A percentile compares a stretch with the other conserved stretches of the same genome.
Evolutionary conservation across 306 rosid genomes (phyloP).

Genomic region (Oemleria cerasiformis): DNA sequence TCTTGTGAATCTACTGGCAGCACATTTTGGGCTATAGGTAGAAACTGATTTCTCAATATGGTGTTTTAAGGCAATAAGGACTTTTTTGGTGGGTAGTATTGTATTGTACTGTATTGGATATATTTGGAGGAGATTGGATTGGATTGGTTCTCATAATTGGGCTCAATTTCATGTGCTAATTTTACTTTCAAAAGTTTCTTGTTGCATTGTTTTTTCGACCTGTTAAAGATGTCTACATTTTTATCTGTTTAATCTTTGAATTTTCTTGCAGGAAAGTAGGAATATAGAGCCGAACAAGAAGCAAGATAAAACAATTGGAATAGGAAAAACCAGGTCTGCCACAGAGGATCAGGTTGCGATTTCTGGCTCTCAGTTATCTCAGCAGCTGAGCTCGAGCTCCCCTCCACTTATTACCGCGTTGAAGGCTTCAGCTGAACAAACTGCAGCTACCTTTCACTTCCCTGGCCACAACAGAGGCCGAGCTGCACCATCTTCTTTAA

Average conservation of each 20-base stretch:
- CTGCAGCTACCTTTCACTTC: conserved; percentile 71
- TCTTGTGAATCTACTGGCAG: neutral
- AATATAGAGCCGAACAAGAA: conserved; percentile 1
- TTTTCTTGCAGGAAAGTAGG: conserved; percentile 37
- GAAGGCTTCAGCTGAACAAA: conserved; percentile 61
- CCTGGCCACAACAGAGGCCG: conserved; percentile 93
- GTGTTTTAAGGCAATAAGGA: neutral
- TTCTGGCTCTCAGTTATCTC: conserved; percentile 14
- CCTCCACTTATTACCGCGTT: conserved; percentile 72
- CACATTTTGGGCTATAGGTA: neutral
- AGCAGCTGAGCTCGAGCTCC: conserved; percentile 23
- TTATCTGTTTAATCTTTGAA: neutral
- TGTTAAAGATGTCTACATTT: neutral
- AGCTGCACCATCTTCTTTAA: conserved; percentile 71
- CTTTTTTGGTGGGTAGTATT: too few relatives aligned
- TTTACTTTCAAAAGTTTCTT: neutral
- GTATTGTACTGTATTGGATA: too few relatives aligned
- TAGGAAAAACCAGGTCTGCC: conserved; percentile 10
- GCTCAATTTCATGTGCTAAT: too few relatives aligned
- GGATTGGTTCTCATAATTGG: too few relatives aligned
- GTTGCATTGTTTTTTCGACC: neutral
- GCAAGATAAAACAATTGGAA: conserved; percentile 23
- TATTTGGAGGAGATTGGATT: too few relatives aligned
- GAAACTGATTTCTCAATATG: neutral
- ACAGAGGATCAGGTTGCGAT: conserved; percentile 19